These are phyloP conservation scores for Agroathelia rolfsii DNA, from an alignment of 1,284 basidiomycete species.

Conservation along the genomic window DNA sequence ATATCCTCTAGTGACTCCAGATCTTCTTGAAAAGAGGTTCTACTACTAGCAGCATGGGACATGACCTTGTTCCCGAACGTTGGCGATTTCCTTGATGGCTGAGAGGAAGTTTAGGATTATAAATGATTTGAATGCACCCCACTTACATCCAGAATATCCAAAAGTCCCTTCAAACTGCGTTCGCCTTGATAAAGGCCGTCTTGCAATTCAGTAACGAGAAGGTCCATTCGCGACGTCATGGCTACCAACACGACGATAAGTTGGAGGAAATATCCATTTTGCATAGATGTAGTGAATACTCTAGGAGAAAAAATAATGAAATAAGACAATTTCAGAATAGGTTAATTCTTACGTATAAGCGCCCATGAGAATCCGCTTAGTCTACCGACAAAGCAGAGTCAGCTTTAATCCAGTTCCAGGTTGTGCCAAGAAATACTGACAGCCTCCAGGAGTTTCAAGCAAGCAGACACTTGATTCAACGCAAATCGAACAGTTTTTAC, in stretches of 20 bases:
- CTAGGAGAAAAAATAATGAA: too few species aligned
- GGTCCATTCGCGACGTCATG: conserved; percentile 46
- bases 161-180: conserved; percentile 18
- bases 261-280: conserved; percentile 63
- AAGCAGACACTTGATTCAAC: conserved; percentile 25
- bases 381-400: too few species aligned
- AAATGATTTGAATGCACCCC: too few species aligned
- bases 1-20: conserved; percentile 11
- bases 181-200: conserved; percentile 24
- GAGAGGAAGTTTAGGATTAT: conserved; percentile 1
- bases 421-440: conserved; percentile 22
- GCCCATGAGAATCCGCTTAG: too few species aligned
- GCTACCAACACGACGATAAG: conserved; percentile 49
- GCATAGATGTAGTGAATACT: conserved; percentile 52
- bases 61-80: conserved; percentile 4
- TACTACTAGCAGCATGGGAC: conserved; percentile 10
- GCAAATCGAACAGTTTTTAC: conserved; percentile 22
- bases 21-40: conserved; percentile 5
- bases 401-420: too few species aligned
- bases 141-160: conserved; percentile 18
- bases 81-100: conserved; percentile 15
- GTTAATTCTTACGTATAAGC: too few species aligned
- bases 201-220: conserved; percentile 30
- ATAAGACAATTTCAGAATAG: too few species aligned
- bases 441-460: conserved; percentile 32